These are phyloP conservation scores for Annulohypoxylon moriforme DNA, from an alignment of 495 filamentous ascomycete genomes.

Conservation along the genomic window DNA sequence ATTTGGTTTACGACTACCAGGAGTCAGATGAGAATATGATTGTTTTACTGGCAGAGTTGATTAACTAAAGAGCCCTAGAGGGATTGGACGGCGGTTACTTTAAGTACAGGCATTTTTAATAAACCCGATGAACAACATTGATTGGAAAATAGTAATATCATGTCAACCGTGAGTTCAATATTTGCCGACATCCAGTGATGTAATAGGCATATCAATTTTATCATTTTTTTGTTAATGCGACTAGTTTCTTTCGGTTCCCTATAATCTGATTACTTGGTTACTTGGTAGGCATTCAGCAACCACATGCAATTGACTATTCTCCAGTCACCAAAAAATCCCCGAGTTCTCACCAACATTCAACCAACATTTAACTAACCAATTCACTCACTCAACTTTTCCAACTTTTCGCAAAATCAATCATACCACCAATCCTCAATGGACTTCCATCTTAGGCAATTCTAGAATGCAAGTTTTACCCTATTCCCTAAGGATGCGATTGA, in stretches of 20 bases:
- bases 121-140: conserved; percentile 14
- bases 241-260: no score
- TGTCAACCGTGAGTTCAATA: conserved; percentile 13
- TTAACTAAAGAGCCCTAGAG: background rate
- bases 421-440: background rate
- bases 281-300: background rate
- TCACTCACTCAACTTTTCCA: background rate
- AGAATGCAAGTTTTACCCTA: background rate
- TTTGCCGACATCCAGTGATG: conserved; percentile 4
- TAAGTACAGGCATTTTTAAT: conserved; percentile 29
- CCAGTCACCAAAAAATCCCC: no score
- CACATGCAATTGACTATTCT: background rate
- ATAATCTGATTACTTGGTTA: background rate
- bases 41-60: conserved; percentile 22
- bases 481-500: conserved; percentile 5
- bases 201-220: background rate
- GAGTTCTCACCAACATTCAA: background rate
- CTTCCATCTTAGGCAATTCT: conserved; percentile 4
- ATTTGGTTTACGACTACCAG: conserved; percentile 23
- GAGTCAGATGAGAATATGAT: conserved; percentile 9
- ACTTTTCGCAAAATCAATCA: background rate
- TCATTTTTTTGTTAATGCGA: background rate
- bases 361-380: background rate
- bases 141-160: conserved; percentile 12
- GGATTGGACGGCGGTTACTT: conserved; percentile 21